Percentiles rank a stretch among this genome's conserved stretches.
phyloP scores from a whole-genome alignment of 768 basidiomycete species.

The Pleurotus cornucopiae region DNA sequence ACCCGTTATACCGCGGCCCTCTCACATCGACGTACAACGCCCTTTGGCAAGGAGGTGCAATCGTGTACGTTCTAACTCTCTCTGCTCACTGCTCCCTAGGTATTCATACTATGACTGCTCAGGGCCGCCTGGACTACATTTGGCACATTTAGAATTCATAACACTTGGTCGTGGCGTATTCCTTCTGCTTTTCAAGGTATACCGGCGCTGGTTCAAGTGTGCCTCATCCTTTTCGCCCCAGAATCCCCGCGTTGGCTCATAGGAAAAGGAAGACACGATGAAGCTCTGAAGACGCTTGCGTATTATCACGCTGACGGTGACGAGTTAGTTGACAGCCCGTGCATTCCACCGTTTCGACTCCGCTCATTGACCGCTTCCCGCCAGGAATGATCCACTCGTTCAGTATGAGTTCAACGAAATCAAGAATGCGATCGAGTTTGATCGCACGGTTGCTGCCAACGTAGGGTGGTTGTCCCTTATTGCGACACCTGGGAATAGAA shows the following conservation, averaged over 20 bases:
- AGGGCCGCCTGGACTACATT: slow-evolving; percentile 69
- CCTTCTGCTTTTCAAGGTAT: slow-evolving; percentile 30
- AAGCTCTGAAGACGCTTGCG: slow-evolving; percentile 48
- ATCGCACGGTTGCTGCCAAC: slow-evolving; percentile 32
- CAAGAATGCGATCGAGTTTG: slow-evolving; percentile 48
- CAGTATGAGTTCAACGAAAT: slow-evolving; percentile 49
- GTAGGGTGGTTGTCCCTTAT: slow-evolving; percentile 43
- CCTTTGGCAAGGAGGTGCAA: slow-evolving; percentile 69
- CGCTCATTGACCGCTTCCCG: neutral
- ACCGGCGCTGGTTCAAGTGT: slow-evolving; percentile 30
- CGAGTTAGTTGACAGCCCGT: slow-evolving; percentile 15
- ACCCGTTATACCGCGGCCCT: slow-evolving; percentile 68
- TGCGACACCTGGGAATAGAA: slow-evolving; percentile 47
- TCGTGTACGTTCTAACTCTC: slow-evolving; percentile 39
- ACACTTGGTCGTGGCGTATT: slow-evolving; percentile 37
- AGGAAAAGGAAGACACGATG: slow-evolving; percentile 30
- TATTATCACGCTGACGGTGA: slow-evolving; percentile 55
- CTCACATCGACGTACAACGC: slow-evolving; percentile 69
- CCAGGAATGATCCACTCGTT: slow-evolving; percentile 50
- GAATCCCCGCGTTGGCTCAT: slow-evolving; percentile 30
- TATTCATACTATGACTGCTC: neutral
- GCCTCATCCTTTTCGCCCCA: slow-evolving; percentile 33
- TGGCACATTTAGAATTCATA: slow-evolving; percentile 46
- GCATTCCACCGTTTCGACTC: neutral
- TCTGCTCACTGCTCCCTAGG: neutral